phyloP scores from a whole-genome alignment of 2,329 filamentous ascomycete species.

The Penicillium corylophilum region DNA sequence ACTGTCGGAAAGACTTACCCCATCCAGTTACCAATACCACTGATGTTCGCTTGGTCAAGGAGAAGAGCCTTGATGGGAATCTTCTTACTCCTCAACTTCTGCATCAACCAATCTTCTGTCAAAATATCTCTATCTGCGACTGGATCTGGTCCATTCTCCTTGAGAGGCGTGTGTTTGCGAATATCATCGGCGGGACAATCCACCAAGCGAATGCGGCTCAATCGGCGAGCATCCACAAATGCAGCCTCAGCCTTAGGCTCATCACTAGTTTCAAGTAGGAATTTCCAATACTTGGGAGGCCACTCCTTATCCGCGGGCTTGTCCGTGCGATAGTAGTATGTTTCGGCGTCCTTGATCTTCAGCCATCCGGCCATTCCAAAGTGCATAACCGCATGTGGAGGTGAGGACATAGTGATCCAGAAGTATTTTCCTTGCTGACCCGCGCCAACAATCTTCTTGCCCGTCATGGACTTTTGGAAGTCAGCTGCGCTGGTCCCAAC shows the following conservation, averaged over 20 bases:
- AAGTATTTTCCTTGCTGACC: constrained; percentile 97
- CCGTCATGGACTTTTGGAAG: constrained; percentile 71
- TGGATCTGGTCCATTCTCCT: constrained; percentile 92
- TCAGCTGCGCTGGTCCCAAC: constrained; percentile 74
- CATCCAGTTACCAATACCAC: constrained; percentile 96
- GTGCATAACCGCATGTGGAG: constrained; percentile 87
- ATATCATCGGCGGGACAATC: constrained; percentile 77
- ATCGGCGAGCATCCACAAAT: constrained; percentile 78
- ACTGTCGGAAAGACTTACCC: constrained; percentile 49
- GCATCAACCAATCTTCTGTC: constrained; percentile 71
- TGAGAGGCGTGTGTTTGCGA: constrained; percentile 71
- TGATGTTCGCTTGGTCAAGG: constrained; percentile 83
- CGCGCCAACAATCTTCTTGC: constrained; percentile 69
- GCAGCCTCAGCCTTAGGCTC: constrained; percentile 65
- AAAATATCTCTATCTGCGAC: constrained; percentile 76
- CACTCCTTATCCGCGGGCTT: constrained; percentile 63
- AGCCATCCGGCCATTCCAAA: constrained; percentile 82
- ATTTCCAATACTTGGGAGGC: constrained; percentile 91
- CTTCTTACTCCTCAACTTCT: constrained; percentile 70
- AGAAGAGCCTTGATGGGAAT: constrained; percentile 88
- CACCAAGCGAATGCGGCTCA: constrained; percentile 77
- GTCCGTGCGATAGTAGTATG: constrained; percentile 73
- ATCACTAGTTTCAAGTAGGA: constrained; percentile 67
- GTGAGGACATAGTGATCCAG: constrained; percentile 74
- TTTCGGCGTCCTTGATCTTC: constrained; percentile 76